phyloP scores from a whole-genome alignment of 2,329 filamentous ascomycete genomes.

The Paraconiothyrium sp. region DNA sequence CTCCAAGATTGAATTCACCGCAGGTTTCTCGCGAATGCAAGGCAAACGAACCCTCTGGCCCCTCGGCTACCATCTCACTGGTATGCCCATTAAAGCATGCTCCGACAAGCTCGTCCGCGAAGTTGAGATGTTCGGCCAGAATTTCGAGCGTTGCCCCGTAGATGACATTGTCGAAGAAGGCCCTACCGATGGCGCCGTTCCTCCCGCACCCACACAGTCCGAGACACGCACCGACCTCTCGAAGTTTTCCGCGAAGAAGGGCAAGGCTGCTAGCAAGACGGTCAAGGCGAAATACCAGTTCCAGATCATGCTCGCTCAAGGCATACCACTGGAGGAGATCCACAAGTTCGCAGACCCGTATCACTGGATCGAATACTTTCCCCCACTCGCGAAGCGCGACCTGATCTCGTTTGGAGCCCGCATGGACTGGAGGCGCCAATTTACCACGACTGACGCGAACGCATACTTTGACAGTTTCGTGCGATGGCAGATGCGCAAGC shows the following conservation, averaged over 20 bases:
- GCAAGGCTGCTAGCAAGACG: slow-evolving; percentile 86
- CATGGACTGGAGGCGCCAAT: slow-evolving; percentile 91
- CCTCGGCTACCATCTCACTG: slow-evolving; percentile 94
- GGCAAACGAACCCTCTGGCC: slow-evolving; percentile 89
- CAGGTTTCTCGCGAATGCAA: slow-evolving; percentile 87
- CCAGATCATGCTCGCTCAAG: slow-evolving; percentile 91
- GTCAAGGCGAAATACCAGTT: slow-evolving; percentile 96
- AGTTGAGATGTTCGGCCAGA: slow-evolving; percentile 85
- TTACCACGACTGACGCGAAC: slow-evolving; percentile 96
- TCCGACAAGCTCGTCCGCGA: slow-evolving; percentile 94
- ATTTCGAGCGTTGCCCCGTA: slow-evolving; percentile 77
- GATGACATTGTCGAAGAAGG: slow-evolving; percentile 56
- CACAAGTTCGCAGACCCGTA: slow-evolving; percentile 91
- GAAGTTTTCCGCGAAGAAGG: slow-evolving; percentile 83
- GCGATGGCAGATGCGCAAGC: slow-evolving; percentile 94
- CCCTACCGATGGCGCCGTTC: slow-evolving; percentile 54
- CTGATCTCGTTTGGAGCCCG: slow-evolving; percentile 84
- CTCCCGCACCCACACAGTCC: slow-evolving; percentile 69
- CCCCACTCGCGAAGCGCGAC: slow-evolving; percentile 80
- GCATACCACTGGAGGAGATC: slow-evolving; percentile 87
- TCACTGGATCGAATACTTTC: slow-evolving; percentile 93
- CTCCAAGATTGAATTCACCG: slow-evolving; percentile 91
- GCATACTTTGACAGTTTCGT: slow-evolving; percentile 97
- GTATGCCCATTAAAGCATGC: slow-evolving; percentile 93
- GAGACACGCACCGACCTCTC: slow-evolving; percentile 80